These are phyloP conservation scores for Vaccinium vitisidaea DNA, from an alignment of 148 eudicot genomes.

Conservation along the genomic window DNA sequence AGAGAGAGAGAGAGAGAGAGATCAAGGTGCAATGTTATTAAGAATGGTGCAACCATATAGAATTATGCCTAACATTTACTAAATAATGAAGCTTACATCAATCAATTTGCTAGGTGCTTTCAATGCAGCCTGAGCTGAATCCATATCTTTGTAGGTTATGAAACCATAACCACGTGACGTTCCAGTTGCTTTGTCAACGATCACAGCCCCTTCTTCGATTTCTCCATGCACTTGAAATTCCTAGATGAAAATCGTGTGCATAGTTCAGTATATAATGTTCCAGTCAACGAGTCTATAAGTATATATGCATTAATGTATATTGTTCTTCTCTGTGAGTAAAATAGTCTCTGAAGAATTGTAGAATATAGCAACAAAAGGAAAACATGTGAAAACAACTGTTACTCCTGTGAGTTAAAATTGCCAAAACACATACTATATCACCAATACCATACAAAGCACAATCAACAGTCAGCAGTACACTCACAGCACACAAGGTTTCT, in stretches of 20 bases:
- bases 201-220: conserved; percentile 75
- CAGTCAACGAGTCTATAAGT: neutral
- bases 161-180: conserved; percentile 76
- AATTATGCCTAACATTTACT: neutral
- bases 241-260: conserved; percentile 21
- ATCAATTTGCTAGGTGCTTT: conserved; percentile 54
- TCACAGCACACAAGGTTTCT: conserved; percentile 85
- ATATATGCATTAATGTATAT: neutral
- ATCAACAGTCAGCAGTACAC: conserved; percentile 51
- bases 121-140: conserved; percentile 54
- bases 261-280: neutral
- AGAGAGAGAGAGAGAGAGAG: neutral
- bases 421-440: conserved; percentile 15
- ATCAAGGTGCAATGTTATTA: neutral
- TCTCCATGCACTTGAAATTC: conserved; percentile 68
- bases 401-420: neutral
- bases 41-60: neutral
- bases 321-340: neutral
- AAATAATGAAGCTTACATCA: conserved; percentile 42
- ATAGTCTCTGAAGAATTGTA: neutral
- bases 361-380: neutral
- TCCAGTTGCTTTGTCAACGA: conserved; percentile 58
- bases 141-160: conserved; percentile 59
- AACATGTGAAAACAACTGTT: conserved; percentile 3
- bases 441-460: conserved; percentile 20